Base-by-base conservation (phyloP, 805 yeast species). In the Yamadazyma tumulicola region DNA sequence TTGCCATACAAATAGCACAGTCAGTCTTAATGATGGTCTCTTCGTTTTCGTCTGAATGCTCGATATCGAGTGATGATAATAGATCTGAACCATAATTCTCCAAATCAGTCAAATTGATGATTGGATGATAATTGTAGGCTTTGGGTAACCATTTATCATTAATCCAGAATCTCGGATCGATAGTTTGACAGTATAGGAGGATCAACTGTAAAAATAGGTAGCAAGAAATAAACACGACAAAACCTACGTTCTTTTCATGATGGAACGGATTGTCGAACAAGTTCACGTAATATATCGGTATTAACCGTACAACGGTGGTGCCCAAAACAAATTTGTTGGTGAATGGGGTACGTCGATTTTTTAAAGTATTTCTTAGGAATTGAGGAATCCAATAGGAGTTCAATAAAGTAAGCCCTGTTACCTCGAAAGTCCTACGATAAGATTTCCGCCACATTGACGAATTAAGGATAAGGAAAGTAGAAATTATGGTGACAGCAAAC, bases 321-420 rank as follows among this genome's bases (percentile, higher is more conserved):
- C 88, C 85, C 7, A 80, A 17, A n/a, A 87, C 73, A 47, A 84
- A 89, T 41, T 74, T 77, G 89, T 94, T 85, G 23, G 70, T 59
- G 43, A 87, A 76, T 10, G 62, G 48, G 3, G 84, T 77, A 36
- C 75, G 68, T 37, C 86, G 69, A 14, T 89, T 91, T 34, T 85
- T 71, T 19, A 79, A 54, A 3, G 80, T 75, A 52, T 87, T 86
- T 53, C 96, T 69, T 47, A 79, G 79, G 27, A 85, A 81, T 56
- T 89, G 97, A 1, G 97, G 96, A 11, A 85, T 46, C 96, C 96
- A 88, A 46, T 75, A 81, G 1, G 95, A 83, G 54, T 79, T 83
- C 19, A 81, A 47, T 1, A 69, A 32, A 2, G 78, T 40, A 7
- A 81, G 54, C 1, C 74, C 59, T 4, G 72, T 33, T 37, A 73